Percentiles rank a stretch among this genome's conserved stretches.
These are phyloP conservation scores for Cercospora citrullina DNA, from an alignment of 2,329 filamentous ascomycete species.

Conservation along the genomic window DNA sequence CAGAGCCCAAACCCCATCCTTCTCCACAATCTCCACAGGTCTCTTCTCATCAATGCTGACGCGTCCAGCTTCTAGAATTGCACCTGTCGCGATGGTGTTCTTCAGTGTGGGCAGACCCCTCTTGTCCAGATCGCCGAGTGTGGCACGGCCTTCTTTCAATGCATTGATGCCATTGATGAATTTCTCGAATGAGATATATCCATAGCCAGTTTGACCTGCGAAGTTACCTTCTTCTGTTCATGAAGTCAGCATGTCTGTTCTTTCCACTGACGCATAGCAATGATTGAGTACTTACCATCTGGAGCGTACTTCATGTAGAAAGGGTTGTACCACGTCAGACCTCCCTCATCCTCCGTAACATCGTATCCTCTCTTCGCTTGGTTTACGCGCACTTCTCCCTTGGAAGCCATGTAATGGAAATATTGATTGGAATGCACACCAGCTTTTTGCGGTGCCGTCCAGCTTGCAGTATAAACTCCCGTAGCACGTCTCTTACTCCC, in stretches of 20 bases:
- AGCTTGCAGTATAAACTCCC: conserved; percentile 88
- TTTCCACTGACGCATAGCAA: neutral
- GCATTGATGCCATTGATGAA: conserved; percentile 84
- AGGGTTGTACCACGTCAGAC: conserved; percentile 84
- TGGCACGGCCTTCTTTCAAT: conserved; percentile 72
- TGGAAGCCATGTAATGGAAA: conserved; percentile 87
- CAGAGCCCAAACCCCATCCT: conserved; percentile 68
- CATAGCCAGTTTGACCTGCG: conserved; percentile 84
- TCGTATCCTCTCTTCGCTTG: conserved; percentile 95
- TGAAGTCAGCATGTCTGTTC: neutral
- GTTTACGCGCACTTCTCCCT: conserved; percentile 84
- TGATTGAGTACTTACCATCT: conserved; percentile 42
- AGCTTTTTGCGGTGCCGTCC: conserved; percentile 89
- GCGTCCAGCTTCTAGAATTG: conserved; percentile 84
- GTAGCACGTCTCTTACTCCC: conserved; percentile 71
- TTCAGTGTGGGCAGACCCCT: conserved; percentile 79
- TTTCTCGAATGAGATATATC: conserved; percentile 93
- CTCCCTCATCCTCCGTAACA: conserved; percentile 75
- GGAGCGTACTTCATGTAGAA: conserved; percentile 35
- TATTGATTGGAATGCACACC: conserved; percentile 97
- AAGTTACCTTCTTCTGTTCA: conserved; percentile 84
- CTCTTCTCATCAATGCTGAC: conserved; percentile 80
- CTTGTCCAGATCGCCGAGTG: conserved; percentile 73
- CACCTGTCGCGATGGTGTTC: conserved; percentile 89
- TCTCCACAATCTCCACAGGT: conserved; percentile 70